Evolutionary conservation across 108 stramenopile genomes (phyloP), one percentile per base, ranked within the genome.

Genomic region (Nitzschia sp.): DNA sequence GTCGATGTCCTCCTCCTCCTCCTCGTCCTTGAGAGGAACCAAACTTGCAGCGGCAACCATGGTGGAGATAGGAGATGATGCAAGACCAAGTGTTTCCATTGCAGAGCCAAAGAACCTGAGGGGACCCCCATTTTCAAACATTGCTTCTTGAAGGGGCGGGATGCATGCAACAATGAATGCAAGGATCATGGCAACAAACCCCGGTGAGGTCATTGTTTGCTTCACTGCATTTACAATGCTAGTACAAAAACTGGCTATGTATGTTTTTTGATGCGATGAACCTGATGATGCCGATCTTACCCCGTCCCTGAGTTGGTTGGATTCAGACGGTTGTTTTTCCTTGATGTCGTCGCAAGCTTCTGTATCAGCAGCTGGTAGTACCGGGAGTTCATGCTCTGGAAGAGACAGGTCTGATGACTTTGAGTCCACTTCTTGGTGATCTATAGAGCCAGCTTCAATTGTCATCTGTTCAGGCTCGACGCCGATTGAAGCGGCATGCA

Each of bases 101-200:
- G 87, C 84, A 12, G 78, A 73, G 5, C 87, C 87, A 19, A 83
- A 21, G 57, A 88, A 85, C 22, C 87, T 57, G 44, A 88, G 71
- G 17, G 75, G 24, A 8, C 78, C 83, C 10, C 82, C 84, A 24
- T 63, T 52, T 37, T 57, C 63, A 73, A 88, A 88, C 40, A 88
- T 29, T 8, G 84, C 84, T 41, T 75, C 62, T 46, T 73, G 77
- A 15, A 88, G 66, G 14, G 84, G 87, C 19, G 80, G 64, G 41
- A 88, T 88, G 44, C 75, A 85, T 11, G 73, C 84, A 39, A 81
- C 84, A 2, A 83, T 67, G 56, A 88, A 80, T 3, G 81, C 87
- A 17, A 78, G 53, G 41, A 81, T 51, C 72, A 83, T 73, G 20
- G 83, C 84, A 37, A 86, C n/a, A 51, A 84, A 81, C 11, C 76